phyloP scores from a whole-genome alignment of 768 basidiomycete species.

The Calocera viscosa region DNA sequence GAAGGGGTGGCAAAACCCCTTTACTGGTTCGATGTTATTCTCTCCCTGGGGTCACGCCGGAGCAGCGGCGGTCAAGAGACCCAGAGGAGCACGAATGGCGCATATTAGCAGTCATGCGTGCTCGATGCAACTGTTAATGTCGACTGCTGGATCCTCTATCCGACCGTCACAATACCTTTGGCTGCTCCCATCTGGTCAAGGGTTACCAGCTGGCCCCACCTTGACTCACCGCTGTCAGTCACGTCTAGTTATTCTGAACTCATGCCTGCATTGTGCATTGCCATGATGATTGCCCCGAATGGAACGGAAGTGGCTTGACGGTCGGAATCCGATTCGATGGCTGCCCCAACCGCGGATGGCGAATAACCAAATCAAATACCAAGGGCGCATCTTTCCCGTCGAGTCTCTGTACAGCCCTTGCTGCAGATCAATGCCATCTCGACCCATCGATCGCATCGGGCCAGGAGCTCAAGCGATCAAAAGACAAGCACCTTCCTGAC shows the following conservation, averaged over 20 bases:
- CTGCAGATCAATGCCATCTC: background rate
- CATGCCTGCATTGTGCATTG: background rate
- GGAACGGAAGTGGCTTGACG: background rate
- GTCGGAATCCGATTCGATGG: background rate
- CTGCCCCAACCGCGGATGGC: background rate
- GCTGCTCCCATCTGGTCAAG: background rate
- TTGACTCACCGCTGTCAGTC: background rate
- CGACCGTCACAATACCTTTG: background rate
- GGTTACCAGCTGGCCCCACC: background rate
- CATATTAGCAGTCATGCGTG: too few relatives aligned
- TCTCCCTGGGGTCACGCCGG: too few relatives aligned
- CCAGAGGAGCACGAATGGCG: too few relatives aligned
- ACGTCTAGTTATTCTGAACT: background rate
- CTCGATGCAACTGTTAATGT: background rate
- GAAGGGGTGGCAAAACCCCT: background rate
- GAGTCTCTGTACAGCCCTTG: background rate
- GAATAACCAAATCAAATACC: constrained; percentile 3
- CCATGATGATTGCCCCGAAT: background rate
- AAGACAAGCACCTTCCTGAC: too few relatives aligned
- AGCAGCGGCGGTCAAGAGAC: too few relatives aligned
- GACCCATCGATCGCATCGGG: too few relatives aligned
- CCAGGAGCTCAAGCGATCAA: too few relatives aligned
- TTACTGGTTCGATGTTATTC: too few relatives aligned
- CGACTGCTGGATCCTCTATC: background rate
- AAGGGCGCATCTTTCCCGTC: background rate